Conservation (phyloP, 768 basidiomycete species). For the Mrakia blollopis region DNA sequence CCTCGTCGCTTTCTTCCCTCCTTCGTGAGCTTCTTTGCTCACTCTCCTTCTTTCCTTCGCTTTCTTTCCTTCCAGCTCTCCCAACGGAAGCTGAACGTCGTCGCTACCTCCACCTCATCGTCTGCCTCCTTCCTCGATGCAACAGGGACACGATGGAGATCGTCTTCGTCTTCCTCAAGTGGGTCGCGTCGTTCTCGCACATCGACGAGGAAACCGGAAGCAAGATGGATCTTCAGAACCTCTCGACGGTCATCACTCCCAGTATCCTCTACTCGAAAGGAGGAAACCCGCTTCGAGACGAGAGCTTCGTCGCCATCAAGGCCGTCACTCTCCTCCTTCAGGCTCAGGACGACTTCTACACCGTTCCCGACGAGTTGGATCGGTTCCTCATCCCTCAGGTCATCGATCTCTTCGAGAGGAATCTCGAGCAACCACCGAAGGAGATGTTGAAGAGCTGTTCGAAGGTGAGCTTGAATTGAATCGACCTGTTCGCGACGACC, state of each 20-base stretch:
- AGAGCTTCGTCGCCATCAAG: constrained; percentile 82
- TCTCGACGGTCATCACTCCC: constrained; percentile 96
- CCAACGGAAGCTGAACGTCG: constrained; percentile 69
- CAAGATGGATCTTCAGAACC: constrained; percentile 94
- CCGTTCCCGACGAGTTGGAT: constrained; percentile 85
- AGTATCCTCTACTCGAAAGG: constrained; percentile 86
- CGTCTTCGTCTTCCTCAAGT: constrained; percentile 95
- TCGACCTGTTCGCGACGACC: neutral
- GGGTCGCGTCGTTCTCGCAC: constrained; percentile 99
- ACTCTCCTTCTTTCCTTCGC: neutral
- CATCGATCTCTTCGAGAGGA: constrained; percentile 75
- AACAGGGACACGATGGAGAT: constrained; percentile 98
- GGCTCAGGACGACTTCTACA: constrained; percentile 90
- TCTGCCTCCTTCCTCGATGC: constrained; percentile 79
- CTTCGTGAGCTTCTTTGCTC: neutral
- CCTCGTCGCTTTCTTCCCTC: neutral
- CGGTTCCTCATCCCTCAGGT: constrained; percentile 75
- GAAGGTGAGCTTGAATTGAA: constrained; percentile 42
- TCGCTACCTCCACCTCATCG: constrained; percentile 77
- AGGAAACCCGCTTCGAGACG: constrained; percentile 79
- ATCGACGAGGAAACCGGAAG: constrained; percentile 94
- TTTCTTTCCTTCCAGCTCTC: constrained; percentile 52
- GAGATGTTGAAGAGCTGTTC: constrained; percentile 95
- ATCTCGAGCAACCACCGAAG: constrained; percentile 75
- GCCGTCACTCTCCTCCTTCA: constrained; percentile 83